These are phyloP conservation scores for Prunus mongolica DNA, from an alignment of 306 rosid genomes.

Conservation along the genomic window DNA sequence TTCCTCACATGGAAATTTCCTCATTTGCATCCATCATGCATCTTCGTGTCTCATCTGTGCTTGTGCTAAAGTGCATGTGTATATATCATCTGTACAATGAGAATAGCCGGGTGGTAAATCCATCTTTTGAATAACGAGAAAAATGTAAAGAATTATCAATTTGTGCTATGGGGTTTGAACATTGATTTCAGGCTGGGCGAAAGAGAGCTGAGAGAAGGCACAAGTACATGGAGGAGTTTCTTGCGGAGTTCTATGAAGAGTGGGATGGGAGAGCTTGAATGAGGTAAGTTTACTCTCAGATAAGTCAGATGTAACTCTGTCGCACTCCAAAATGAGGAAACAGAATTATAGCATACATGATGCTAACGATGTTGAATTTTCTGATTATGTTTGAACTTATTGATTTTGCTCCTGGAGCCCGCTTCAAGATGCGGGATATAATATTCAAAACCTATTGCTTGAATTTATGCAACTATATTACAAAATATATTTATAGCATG, in stretches of 20 bases:
- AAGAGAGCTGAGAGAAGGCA: constrained; percentile 88
- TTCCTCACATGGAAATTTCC: background rate
- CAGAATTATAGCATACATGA: background rate
- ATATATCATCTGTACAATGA: background rate
- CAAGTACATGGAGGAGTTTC: constrained; percentile 82
- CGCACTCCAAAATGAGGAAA: background rate
- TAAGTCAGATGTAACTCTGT: background rate
- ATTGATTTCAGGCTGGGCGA: constrained; percentile 69
- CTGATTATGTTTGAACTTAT: background rate
- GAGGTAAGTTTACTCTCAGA: background rate
- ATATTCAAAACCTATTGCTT: background rate
- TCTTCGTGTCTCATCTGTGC: background rate
- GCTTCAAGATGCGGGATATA: background rate
- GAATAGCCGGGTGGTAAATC: background rate
- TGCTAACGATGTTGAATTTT: background rate
- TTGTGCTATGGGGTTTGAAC: background rate
- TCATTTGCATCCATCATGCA: background rate
- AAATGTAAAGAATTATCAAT: background rate
- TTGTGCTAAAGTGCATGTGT: background rate
- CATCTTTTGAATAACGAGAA: background rate
- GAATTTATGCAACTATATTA: background rate
- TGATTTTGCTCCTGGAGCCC: background rate
- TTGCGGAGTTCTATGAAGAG: constrained; percentile 73
- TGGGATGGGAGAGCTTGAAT: constrained; percentile 66
- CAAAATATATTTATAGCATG: background rate